Evolutionary conservation across 768 basidiomycete species (phyloP).

Genomic region (Rickenella mellea): DNA sequence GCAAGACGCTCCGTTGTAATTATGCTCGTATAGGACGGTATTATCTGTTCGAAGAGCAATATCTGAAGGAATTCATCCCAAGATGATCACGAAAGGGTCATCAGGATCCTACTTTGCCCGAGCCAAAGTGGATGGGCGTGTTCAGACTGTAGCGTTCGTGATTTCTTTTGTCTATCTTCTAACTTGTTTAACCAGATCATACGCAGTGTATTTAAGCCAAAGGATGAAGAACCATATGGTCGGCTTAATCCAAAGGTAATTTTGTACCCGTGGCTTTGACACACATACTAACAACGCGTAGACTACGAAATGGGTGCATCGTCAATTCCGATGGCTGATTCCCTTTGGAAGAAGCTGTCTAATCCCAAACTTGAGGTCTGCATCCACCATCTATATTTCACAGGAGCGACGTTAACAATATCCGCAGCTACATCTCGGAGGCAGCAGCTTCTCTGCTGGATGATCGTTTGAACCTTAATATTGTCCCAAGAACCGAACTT

Average conservation of each 20-base stretch:
- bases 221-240: slow-evolving; percentile 86
- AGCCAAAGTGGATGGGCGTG: slow-evolving; percentile 62
- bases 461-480: slow-evolving; percentile 58
- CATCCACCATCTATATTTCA: slow-evolving; percentile 1
- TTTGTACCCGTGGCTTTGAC: slow-evolving; percentile 1
- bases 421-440: slow-evolving; percentile 71
- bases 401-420: not conserved
- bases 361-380: slow-evolving; percentile 74
- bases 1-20: too few species aligned
- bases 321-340: slow-evolving; percentile 82
- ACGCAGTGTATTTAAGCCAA: slow-evolving; percentile 80
- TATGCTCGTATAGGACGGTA: slow-evolving; percentile 38
- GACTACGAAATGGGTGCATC: slow-evolving; percentile 87
- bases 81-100: slow-evolving; percentile 85
- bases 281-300: slow-evolving; percentile 17
- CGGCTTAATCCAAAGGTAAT: slow-evolving; percentile 74
- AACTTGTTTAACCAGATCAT: not conserved
- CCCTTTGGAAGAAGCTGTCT: slow-evolving; percentile 86
- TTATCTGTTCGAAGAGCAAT: slow-evolving; percentile 64
- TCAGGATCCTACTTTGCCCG: slow-evolving; percentile 91
- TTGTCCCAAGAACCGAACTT: slow-evolving; percentile 81
- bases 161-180: not conserved
- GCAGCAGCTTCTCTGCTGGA: slow-evolving; percentile 84
- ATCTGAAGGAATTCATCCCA: slow-evolving; percentile 71
- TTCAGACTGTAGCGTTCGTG: slow-evolving; percentile 77